A percentile compares a stretch with the other conserved stretches of the same genome.
Evolutionary conservation across 305 asterid species (phyloP).

Genomic region (Solanum hybrid): DNA sequence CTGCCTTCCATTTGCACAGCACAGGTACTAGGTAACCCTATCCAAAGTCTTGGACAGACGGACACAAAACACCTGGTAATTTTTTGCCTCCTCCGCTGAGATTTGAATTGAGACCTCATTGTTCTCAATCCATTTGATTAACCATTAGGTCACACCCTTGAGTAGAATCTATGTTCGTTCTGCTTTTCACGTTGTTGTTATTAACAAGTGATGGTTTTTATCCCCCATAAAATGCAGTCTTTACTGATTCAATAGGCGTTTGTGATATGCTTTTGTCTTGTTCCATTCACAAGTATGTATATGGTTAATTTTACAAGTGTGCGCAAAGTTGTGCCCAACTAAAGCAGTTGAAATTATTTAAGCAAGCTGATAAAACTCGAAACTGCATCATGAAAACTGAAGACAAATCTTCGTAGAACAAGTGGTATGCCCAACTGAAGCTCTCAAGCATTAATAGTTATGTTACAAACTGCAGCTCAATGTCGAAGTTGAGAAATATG

Average conservation of each 20-base stretch:
- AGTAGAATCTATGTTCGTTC: background rate
- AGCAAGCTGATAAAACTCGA: background rate
- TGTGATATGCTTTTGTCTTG: background rate
- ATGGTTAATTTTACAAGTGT: background rate
- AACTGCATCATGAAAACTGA: background rate
- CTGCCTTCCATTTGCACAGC: background rate
- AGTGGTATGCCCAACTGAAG: background rate
- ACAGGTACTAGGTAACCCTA: background rate
- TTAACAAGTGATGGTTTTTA: background rate
- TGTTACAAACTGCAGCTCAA: background rate
- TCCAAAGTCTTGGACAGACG: background rate
- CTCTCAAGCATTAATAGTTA: background rate
- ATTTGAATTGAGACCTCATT: background rate
- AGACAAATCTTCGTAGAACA: background rate
- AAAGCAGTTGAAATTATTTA: background rate
- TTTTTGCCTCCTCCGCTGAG: background rate
- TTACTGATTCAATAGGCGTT: background rate
- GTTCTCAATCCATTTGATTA: background rate
- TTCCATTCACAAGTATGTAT: background rate
- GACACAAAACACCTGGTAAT: accelerated
- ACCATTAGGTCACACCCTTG: background rate
- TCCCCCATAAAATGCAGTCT: background rate
- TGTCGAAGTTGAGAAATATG: background rate
- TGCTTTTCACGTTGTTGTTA: background rate
- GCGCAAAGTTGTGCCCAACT: background rate